These are phyloP conservation scores for Aphanoascus verrucosus DNA, from an alignment of 2,329 filamentous ascomycete species.

Conservation along the genomic window DNA sequence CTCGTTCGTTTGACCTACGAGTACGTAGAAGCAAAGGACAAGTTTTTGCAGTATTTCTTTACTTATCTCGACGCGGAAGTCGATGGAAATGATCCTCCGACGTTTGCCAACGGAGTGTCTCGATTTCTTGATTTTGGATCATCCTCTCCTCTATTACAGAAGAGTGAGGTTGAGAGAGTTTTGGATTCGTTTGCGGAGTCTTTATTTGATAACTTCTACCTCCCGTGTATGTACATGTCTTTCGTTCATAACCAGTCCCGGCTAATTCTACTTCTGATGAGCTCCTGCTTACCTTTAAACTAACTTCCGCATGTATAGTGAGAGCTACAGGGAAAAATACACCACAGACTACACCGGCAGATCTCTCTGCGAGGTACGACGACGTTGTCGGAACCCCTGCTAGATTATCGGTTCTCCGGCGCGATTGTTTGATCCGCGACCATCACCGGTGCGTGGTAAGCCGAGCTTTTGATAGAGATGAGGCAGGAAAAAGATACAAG, in stretches of 20 bases:
- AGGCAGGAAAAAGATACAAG: conserved; percentile 13
- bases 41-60: conserved; percentile 11
- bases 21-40: conserved; percentile 14
- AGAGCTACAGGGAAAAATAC: conserved; percentile 16
- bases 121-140: conserved; percentile 7
- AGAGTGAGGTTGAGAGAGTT: conserved; percentile 8
- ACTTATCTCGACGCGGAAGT: conserved; percentile 1
- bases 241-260: conserved; percentile 5
- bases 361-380: conserved; percentile 10
- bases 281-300: neutral
- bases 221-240: conserved; percentile 15
- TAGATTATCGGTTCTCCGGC: conserved; percentile 15
- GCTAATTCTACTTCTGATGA: conserved; percentile 6
- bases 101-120: conserved; percentile 8
- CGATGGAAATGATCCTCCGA: neutral
- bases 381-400: conserved; percentile 14
- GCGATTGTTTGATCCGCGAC: conserved; percentile 18
- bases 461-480: conserved; percentile 15
- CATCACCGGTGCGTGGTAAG: conserved; percentile 17
- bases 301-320: conserved; percentile 8
- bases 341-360: conserved; percentile 16
- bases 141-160: conserved; percentile 1
- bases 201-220: conserved; percentile 16
- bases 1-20: conserved; percentile 18
- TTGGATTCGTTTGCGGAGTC: conserved; percentile 14